Base-by-base conservation (phyloP, 306 rosid species). In the Cucurbita argyrosperma region DNA sequence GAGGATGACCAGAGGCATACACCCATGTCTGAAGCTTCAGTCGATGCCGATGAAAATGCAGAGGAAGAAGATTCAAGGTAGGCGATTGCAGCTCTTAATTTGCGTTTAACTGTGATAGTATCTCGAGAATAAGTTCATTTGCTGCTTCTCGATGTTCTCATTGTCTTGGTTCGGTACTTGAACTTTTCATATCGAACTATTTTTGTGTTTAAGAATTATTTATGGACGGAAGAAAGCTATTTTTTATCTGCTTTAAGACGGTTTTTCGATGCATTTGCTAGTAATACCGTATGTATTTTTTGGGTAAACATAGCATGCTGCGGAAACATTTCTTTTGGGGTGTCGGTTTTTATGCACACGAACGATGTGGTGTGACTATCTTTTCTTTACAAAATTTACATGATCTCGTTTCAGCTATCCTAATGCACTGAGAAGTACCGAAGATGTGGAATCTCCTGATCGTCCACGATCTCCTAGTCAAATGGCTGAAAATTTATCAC, bases 61-160 rank as follows among this genome's bases (percentile, higher is more conserved):
- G 92, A 88, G 75, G 92, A 87, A 78, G 85, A 67, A 80, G 54
- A 85, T 52, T 82, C 91, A 53, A 95, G 99, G 99, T 92, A 74
- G 60, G 88, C 72, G 54, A 51, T 76, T 77, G 69, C 76, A 62
- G 78, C 68, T 80, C 59, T 69, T 49, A 79, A 23, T 60, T 79
- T 50, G 70, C 51, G 64, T 69, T 69, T 49, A 68, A 47, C 74
- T 47, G 1, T 70, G 60, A 39, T 40, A 7, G 19, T 39, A 5
- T 63, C 30, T 38, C n/a, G 26, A 26, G 1, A 26, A 6, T 4
- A 39, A 63, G 18, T 63, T 61, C 40, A 38, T 63, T 39, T 52
- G 8, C 51, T 70, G 43, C 53, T 49, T 13, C 53, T 49, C 53
- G 18, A 55, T 18, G 60, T 55, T 55, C 14, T 67, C 39, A 10